Base-by-base conservation (phyloP, 2,329 filamentous ascomycete genomes). In the Beauveria caledonica region DNA sequence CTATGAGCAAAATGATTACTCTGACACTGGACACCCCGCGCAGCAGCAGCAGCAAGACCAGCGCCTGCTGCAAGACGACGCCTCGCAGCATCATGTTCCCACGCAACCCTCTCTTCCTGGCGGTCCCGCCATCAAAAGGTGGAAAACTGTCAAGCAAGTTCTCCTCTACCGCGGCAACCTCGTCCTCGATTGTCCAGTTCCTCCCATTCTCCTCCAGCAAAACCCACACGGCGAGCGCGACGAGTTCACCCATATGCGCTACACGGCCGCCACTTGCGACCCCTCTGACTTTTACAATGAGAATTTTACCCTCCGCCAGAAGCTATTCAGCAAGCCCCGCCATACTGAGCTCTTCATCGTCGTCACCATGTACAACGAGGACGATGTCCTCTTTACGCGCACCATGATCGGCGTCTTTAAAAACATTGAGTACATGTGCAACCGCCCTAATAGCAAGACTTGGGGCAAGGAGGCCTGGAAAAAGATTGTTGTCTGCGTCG, bases 391-490 rank as follows among this genome's bases (percentile, higher is more conserved):
- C 62, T 97, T 99, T 71, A 92, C 94, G 25, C 86, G 94, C 46
- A 97, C 94, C 5, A 90, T 99, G 90, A 90, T 87, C 54, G 94
- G 94, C 73, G 92, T 99, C 5, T 93, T 97, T 80, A 97, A 99
- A 78, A 99, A 99, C 73, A 90, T 99, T 66, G 93, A 97, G 73
- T 92, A 93, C 79, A 97, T 99, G 90, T 97, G 94, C 75, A 91
- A 89, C 63, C 85, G 93, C 54, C 91, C 87, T 50, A 91, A 89
- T 72, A 96, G 92, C 76, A 96, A 96, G 77, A 97, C 93, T 0
- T 99, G 94, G 94, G 94, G 94, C 66, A 94, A 95, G 73, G 91
- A 96, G 68, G 92, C 93, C 5, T 99, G 94, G 94, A 97, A 99
- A 79, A 99, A 99, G 80, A 97, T 99, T 68, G 94, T 99, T 10